Conservation (phyloP, 2,329 filamentous ascomycete genomes). For the Monosporascus sp. region DNA sequence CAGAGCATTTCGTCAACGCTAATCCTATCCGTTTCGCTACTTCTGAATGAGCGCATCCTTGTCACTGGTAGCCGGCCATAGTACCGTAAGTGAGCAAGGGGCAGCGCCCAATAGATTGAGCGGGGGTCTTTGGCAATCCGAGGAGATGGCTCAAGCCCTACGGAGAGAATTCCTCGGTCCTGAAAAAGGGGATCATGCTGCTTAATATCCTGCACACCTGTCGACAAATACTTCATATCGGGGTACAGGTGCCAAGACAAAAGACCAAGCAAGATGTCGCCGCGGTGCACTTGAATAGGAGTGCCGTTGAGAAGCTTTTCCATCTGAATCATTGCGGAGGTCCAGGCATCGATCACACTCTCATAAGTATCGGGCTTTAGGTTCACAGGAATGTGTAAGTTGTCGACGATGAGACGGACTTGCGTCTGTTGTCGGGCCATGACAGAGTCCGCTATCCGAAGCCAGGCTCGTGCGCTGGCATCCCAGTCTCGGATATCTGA, state of each 20-base stretch:
- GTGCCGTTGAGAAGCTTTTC: conserved; percentile 24
- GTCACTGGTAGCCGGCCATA: no score
- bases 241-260: conserved; percentile 32
- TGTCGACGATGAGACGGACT: conserved; percentile 23
- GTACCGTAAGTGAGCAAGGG: no score
- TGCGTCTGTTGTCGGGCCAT: conserved; percentile 18
- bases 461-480: conserved; percentile 27
- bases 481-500: conserved; percentile 26
- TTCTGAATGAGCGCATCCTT: no score
- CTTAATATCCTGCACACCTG: no score
- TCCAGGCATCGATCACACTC: conserved; percentile 27
- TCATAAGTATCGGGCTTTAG: conserved; percentile 17
- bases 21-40: no score
- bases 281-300: conserved; percentile 18
- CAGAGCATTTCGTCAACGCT: no score
- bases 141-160: no score
- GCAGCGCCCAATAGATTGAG: no score
- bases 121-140: no score
- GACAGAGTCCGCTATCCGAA: conserved; percentile 22
- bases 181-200: no score
- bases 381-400: conserved; percentile 21
- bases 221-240: no score
- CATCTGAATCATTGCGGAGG: conserved; percentile 16
- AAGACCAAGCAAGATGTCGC: conserved; percentile 24
- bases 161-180: no score